A percentile compares a stretch with the other conserved stretches of the same genome.
phyloP scores from a whole-genome alignment of 1,284 basidiomycete genomes.

The Ceratobasidium sp. region DNA sequence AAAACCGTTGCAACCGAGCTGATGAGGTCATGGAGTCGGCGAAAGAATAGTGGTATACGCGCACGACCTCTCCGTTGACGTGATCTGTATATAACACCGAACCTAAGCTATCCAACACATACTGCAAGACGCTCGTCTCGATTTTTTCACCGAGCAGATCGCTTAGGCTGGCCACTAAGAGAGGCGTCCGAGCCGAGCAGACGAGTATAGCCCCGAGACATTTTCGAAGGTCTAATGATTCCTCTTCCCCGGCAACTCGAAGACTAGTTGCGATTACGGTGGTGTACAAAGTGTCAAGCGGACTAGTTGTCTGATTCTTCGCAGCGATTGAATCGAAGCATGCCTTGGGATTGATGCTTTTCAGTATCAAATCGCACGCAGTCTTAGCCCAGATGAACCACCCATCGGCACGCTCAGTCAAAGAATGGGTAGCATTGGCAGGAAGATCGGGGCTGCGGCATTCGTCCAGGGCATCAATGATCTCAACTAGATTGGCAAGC shows the following conservation, averaged over 20 bases:
- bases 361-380: background rate
- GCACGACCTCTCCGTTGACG: background rate
- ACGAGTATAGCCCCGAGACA: constrained; percentile 12
- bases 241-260: background rate
- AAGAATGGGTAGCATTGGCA: background rate
- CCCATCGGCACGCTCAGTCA: background rate
- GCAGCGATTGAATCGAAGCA: background rate
- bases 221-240: background rate
- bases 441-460: background rate
- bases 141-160: background rate
- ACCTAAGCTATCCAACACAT: background rate
- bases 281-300: constrained; percentile 4
- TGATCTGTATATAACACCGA: constrained; percentile 26
- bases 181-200: constrained; percentile 14
- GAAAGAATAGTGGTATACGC: constrained; percentile 20
- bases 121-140: background rate
- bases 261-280: constrained; percentile 23
- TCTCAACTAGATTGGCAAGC: background rate
- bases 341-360: background rate
- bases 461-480: constrained; percentile 12
- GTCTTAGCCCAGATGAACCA: constrained; percentile 43
- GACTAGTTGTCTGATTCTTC: background rate
- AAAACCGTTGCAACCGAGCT: background rate
- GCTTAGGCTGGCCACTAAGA: background rate
- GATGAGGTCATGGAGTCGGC: constrained; percentile 13